phyloP scores from a whole-genome alignment of 805 yeast genomes.

The Helenozyma baotianmanensis region DNA sequence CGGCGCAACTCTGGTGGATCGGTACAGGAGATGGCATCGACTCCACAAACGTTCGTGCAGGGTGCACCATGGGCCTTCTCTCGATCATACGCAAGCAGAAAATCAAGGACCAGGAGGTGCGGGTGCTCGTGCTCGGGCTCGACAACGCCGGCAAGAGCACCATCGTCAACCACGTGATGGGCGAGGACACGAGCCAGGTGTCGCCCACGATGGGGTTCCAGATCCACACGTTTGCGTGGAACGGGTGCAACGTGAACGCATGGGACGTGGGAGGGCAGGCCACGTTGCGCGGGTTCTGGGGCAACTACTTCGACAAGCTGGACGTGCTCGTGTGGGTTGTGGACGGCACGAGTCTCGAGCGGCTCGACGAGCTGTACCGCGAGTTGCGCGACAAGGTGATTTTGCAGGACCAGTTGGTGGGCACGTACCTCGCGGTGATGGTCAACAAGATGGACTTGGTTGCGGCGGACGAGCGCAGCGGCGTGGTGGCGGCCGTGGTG shows the following conservation, averaged over 20 bases:
- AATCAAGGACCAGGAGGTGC: constrained; percentile 68
- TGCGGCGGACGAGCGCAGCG: constrained; percentile 18
- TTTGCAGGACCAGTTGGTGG: constrained; percentile 63
- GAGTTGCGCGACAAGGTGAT: constrained; percentile 63
- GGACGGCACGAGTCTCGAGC: constrained; percentile 56
- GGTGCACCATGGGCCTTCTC: constrained; percentile 77
- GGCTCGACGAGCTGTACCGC: constrained; percentile 58
- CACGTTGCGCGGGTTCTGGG: constrained; percentile 47
- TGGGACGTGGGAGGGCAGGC: constrained; percentile 85
- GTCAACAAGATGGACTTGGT: constrained; percentile 73
- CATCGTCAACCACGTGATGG: constrained; percentile 56
- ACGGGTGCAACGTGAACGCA: constrained; percentile 47
- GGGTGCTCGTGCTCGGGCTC: constrained; percentile 75
- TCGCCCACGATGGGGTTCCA: constrained; percentile 91
- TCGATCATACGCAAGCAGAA: constrained; percentile 79
- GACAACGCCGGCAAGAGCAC: constrained; percentile 94
- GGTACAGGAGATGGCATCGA: no score
- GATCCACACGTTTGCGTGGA: constrained; percentile 53
- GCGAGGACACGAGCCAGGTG: constrained; percentile 48
- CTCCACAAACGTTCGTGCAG: neutral
- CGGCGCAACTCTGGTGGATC: no score
- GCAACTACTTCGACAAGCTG: constrained; percentile 78
- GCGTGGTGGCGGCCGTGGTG: constrained; percentile 8
- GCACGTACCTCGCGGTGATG: constrained; percentile 61
- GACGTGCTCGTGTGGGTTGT: constrained; percentile 84